Base-by-base conservation (phyloP, 2,329 filamentous ascomycete genomes). In the Hawksworthiomyces lignivorus region DNA sequence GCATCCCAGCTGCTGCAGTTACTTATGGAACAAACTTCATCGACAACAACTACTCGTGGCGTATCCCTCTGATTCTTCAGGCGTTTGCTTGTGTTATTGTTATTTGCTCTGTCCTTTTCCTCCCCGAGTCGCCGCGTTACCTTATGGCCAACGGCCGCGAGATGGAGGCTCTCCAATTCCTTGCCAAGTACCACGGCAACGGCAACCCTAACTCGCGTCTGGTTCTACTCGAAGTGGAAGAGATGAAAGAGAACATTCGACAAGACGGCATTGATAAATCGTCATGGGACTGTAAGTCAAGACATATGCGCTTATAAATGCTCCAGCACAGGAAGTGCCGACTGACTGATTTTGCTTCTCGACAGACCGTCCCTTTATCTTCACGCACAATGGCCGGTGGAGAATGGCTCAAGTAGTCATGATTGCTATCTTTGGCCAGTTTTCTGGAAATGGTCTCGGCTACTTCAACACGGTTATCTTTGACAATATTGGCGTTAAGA, bases 391-490 rank as follows among this genome's bases (percentile, higher is more conserved):
- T 36, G 67, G 66, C 32, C 67, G 68, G 39, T 71, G 68, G 68
- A 61, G 68, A 19, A 65, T 69, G 41, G 57, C 61, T 5, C 67
- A 71, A 46, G 67, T 71, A 31, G 48, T 70, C 48, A 69, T 71
- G 65, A 70, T 72, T 48, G 68, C 67, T 33, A 58, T 70, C 46
- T 72, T 72, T 42, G 68, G 68, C 14, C 68, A 72, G 51, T 72
- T 69, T 55, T 70, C 69, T 1, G 69, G 68, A 17, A 70, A 70
- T 44, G 68, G 68, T 39, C 62, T 72, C 7, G 66, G 68, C 12
- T 72, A 72, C 57, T 72, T 70, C 56, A 71, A 71, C 54, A 60
- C 69, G 7, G 62, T 60, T 28, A 71, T 72, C 50, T 70, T 67
- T 52, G 48, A 61, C 31, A 56, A 59, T 39, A 56, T 67, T 20